A percentile compares a stretch with the other conserved stretches of the same genome.
Conservation (phyloP, 2,329 filamentous ascomycete species). For the Fusarium bulbicola region DNA sequence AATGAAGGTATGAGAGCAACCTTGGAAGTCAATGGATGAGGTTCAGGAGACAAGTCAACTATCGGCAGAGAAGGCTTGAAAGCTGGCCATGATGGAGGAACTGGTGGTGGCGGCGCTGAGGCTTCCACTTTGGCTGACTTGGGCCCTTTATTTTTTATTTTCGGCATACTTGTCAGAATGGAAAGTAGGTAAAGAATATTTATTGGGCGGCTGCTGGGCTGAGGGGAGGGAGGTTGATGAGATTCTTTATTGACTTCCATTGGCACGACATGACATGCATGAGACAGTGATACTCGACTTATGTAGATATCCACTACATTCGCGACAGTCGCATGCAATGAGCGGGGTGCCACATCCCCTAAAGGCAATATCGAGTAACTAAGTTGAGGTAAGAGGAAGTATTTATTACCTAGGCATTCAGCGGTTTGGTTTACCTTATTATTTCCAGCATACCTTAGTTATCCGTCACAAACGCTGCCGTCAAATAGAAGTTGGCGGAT, state of each 20-base stretch:
- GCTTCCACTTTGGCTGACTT: conserved; percentile 38
- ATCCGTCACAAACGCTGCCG: not conserved
- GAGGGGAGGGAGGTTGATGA: not conserved
- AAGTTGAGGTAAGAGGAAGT: not conserved
- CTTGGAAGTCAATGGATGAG: conserved; percentile 62
- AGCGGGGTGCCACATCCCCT: conserved; percentile 10
- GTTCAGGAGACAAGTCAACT: conserved; percentile 68
- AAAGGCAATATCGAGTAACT: not conserved
- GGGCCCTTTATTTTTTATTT: conserved; percentile 45
- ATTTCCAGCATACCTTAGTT: not conserved
- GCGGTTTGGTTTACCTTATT: not conserved
- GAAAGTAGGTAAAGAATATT: not conserved
- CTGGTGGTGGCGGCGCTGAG: conserved; percentile 44
- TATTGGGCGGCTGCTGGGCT: not conserved
- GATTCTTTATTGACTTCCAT: not conserved
- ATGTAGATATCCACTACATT: not conserved
- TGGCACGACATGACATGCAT: not conserved
- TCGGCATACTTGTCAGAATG: conserved; percentile 38
- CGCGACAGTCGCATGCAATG: conserved; percentile 14
- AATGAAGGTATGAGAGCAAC: conserved; percentile 79
- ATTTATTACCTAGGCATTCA: not conserved
- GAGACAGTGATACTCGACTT: not conserved
- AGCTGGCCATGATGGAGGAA: conserved; percentile 68
- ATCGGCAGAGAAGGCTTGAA: conserved; percentile 76
- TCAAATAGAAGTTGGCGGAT: not conserved